These are phyloP conservation scores for Triangularia verruculosa DNA, from an alignment of 2,329 filamentous ascomycete genomes.

Conservation along the genomic window DNA sequence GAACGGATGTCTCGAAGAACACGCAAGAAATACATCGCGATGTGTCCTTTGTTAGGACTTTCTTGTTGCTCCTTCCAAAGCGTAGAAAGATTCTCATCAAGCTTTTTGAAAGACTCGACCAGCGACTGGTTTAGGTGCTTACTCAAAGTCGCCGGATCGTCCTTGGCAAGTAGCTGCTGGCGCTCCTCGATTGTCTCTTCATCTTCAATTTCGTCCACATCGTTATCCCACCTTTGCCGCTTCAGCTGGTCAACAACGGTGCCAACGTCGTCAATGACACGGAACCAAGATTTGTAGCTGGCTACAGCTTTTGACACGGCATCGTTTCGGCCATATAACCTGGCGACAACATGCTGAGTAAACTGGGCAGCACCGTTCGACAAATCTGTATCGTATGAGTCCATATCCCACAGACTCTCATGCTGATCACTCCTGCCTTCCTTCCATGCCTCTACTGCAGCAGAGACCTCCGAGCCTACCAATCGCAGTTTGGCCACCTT, in stretches of 20 bases:
- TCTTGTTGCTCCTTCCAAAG: constrained; percentile 49
- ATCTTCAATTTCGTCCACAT: constrained; percentile 70
- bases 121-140: constrained; percentile 35
- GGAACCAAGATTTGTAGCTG: constrained; percentile 69
- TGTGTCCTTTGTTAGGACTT: constrained; percentile 46
- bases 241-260: constrained; percentile 62
- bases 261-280: constrained; percentile 66
- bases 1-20: constrained; percentile 71
- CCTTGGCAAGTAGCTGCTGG: constrained; percentile 65
- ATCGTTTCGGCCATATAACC: constrained; percentile 69
- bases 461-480: constrained; percentile 63
- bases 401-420: constrained; percentile 64
- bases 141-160: constrained; percentile 44
- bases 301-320: constrained; percentile 60
- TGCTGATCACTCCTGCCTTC: constrained; percentile 49
- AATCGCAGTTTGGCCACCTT: constrained; percentile 63
- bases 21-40: constrained; percentile 67
- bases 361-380: constrained; percentile 64
- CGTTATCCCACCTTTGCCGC: constrained; percentile 71
- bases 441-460: constrained; percentile 60
- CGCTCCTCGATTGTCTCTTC: constrained; percentile 66
- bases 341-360: constrained; percentile 65
- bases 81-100: constrained; percentile 54
- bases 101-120: constrained; percentile 37
- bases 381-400: constrained; percentile 63